Evolutionary conservation across 768 basidiomycete genomes (phyloP), one percentile per base, ranked within the genome.

Genomic region (Termitomyces eurrhizus): DNA sequence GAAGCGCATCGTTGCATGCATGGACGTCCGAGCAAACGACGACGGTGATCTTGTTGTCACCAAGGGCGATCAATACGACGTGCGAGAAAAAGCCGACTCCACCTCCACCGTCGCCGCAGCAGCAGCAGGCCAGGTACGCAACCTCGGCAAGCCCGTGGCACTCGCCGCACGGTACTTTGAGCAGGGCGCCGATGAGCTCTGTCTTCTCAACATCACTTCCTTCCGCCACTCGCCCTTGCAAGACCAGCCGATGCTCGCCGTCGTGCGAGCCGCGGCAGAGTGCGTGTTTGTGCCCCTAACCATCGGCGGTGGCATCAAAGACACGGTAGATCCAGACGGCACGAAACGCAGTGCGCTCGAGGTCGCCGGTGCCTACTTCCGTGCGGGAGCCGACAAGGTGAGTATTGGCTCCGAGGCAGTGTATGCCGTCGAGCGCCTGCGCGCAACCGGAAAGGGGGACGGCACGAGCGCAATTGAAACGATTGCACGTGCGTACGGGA

Each of bases 11-110:
- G 84, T 98, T 64, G 96, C 97, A 16, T 98, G 96, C 73, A 86
- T 99, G 84, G 97, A 99, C 72, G 96, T 99, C 24, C 89, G 97
- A 49, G 86, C 95, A 21, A 98, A 98, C 73, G 97, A 99, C 72
- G 72, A 87, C 14, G 97, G 97, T 33, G 97, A 99, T 72, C 86
- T 99, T 56, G 95, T 99, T 60, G 97, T 99, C 1, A 99, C 97
- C 46, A 99, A 99, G 77, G 97, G 97, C 59, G 97, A 99, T 73
- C 97, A 97, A 72, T 99, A 99, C 76, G 94, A 98, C 71, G 95
- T 98, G 18, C 92, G 95, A 57, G 95, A 98, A 74, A 93, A 89
- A 68, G 71, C 60, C 50, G 66, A 53, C 50, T n/a, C 68, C 11
- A 68, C 59, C 48, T 56, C 68, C 42, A 62, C 74, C 18, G 74